Evolutionary conservation across 73 alveolate genomes (phyloP).

Genomic region (Paraurostyla sp.): DNA sequence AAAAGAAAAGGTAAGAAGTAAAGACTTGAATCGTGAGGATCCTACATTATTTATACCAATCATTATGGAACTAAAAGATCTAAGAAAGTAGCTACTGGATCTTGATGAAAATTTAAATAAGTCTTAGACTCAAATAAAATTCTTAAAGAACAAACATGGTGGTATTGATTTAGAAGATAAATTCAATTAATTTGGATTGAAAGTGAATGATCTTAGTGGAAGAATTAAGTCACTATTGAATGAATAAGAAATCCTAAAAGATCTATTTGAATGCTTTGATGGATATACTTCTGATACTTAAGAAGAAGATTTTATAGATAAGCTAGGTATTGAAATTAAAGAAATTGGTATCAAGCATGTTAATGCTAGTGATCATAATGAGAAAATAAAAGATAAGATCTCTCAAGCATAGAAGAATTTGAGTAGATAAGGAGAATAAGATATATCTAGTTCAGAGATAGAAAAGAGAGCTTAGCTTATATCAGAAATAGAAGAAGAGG

Average conservation of each 20-base stretch:
- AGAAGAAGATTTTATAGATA: constrained; percentile 65
- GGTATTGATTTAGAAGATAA: constrained; percentile 68
- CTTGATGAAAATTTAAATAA: background rate
- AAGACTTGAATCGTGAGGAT: constrained; percentile 9
- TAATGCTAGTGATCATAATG: constrained; percentile 1
- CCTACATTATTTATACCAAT: constrained; percentile 46
- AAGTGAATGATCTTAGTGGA: background rate
- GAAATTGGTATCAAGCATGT: background rate
- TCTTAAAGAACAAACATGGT: constrained; percentile 42
- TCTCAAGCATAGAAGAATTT: background rate
- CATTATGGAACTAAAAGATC: constrained; percentile 21
- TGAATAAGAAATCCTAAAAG: constrained; percentile 8
- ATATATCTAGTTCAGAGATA: background rate
- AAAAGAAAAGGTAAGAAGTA: constrained; percentile 25
- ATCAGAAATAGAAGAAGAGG: constrained; percentile 8
- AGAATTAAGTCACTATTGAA: background rate
- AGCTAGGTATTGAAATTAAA: constrained; percentile 51
- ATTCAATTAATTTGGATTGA: background rate
- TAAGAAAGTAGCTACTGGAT: background rate
- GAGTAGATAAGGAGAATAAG: background rate
- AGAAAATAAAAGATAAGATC: constrained; percentile 18
- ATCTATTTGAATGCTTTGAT: constrained; percentile 43
- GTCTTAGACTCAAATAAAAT: background rate
- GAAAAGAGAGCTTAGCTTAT: constrained; percentile 13
- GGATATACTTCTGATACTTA: constrained; percentile 65